Percentiles rank a stretch among this genome's conserved stretches.
These are phyloP conservation scores for Globisporangium recalcitrans DNA, from an alignment of 352 stramenopile species.

Conservation along the genomic window DNA sequence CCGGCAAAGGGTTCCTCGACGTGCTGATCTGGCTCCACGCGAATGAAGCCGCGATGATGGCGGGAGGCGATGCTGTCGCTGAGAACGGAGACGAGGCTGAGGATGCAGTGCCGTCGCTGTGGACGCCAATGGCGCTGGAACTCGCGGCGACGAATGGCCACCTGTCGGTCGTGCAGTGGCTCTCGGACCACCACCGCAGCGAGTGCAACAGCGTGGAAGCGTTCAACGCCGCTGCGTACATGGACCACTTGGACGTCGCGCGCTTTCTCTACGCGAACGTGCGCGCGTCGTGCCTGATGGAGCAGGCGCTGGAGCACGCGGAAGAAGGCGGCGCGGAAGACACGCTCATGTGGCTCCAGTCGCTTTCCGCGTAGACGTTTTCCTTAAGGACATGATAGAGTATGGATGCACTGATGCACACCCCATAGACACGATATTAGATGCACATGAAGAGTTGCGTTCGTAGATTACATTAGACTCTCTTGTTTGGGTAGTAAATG, in stretches of 20 bases:
- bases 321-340: constrained; percentile 61
- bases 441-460: not conserved
- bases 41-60: constrained; percentile 17
- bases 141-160: constrained; percentile 60
- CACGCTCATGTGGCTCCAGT: constrained; percentile 50
- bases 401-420: not conserved
- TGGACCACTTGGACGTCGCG: constrained; percentile 59
- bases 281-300: constrained; percentile 39
- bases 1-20: constrained; percentile 43
- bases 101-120: constrained; percentile 17
- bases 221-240: constrained; percentile 65
- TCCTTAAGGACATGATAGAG: constrained; percentile 13
- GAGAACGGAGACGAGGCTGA: constrained; percentile 14
- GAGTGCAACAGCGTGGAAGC: constrained; percentile 46
- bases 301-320: constrained; percentile 56
- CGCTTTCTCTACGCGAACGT: constrained; percentile 44
- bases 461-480: not conserved
- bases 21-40: constrained; percentile 53
- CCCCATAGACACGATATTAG: not conserved
- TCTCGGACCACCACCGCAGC: constrained; percentile 43
- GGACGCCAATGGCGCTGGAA: constrained; percentile 52
- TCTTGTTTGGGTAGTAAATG: not conserved
- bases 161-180: constrained; percentile 50
- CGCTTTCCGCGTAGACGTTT: constrained; percentile 14
- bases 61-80: not conserved